phyloP scores from a whole-genome alignment of 208 protist genomes.

The Trypanosoma grayi region DNA sequence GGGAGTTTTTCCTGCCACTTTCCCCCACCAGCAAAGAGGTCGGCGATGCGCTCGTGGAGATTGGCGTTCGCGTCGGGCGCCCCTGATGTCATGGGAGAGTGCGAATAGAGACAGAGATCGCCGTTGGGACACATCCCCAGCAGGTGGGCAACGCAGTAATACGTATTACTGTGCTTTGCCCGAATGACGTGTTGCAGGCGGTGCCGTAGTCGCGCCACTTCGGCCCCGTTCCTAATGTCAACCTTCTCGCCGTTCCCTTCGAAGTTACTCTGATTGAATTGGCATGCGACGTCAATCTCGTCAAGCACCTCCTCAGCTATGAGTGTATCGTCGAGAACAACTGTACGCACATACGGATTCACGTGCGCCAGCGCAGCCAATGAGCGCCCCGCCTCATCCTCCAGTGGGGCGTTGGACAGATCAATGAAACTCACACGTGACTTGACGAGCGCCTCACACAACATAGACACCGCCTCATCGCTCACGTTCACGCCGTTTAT shows the following conservation, averaged over 20 bases:
- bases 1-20: constrained; percentile 74
- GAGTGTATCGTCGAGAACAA: constrained; percentile 84
- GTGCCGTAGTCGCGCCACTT: constrained; percentile 60
- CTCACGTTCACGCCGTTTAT: constrained; percentile 80
- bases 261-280: constrained; percentile 89
- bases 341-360: constrained; percentile 82
- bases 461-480: constrained; percentile 71
- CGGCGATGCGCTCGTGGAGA: constrained; percentile 67
- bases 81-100: constrained; percentile 47
- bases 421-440: constrained; percentile 85
- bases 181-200: constrained; percentile 68
- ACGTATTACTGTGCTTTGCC: constrained; percentile 37
- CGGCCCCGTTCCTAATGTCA: constrained; percentile 47
- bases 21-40: constrained; percentile 61
- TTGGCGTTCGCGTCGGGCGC: constrained; percentile 31
- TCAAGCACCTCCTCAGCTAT: constrained; percentile 84
- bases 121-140: constrained; percentile 81
- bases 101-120: constrained; percentile 73
- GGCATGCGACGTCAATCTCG: constrained; percentile 88
- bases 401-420: constrained; percentile 77
- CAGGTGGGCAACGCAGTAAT: constrained; percentile 73
- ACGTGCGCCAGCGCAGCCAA: constrained; percentile 79
- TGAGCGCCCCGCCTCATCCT: constrained; percentile 78
- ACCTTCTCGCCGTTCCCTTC: constrained; percentile 54
- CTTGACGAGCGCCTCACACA: constrained; percentile 74